phyloP scores from a whole-genome alignment of 495 filamentous ascomycete species.

The Friedmanniomyces endolithicus region DNA sequence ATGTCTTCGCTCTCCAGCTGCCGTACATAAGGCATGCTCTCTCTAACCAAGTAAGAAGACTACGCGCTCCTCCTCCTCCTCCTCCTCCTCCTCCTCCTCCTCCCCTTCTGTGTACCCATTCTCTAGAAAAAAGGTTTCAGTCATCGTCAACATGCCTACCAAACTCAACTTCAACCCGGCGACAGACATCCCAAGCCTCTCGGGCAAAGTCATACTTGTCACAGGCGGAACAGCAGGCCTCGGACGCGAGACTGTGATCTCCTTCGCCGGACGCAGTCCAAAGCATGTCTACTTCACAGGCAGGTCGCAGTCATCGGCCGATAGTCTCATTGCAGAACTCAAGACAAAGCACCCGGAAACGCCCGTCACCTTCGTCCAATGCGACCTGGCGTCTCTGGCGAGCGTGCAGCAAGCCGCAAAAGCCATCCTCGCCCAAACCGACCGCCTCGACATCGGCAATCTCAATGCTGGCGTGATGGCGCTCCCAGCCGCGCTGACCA shows the following conservation, averaged over 20 bases:
- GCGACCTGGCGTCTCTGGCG: constrained; percentile 19
- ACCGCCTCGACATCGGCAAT: constrained; percentile 16
- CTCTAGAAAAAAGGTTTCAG: no score
- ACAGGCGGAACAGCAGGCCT: constrained; percentile 18
- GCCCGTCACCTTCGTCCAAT: constrained; percentile 10
- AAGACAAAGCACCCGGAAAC: not conserved
- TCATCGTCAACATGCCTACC: not conserved
- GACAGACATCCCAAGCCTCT: constrained; percentile 18
- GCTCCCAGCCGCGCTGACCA: constrained; percentile 11
- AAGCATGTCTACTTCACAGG: constrained; percentile 18
- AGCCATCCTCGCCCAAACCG: not conserved
- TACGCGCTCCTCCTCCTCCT: no score
- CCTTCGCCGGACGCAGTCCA: constrained; percentile 14
- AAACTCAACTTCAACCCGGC: constrained; percentile 8
- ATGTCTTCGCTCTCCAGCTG: no score
- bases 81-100: no score
- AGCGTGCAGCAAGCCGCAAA: constrained; percentile 13
- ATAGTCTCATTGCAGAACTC: constrained; percentile 11
- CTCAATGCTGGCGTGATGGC: constrained; percentile 23
- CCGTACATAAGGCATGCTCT: no score
- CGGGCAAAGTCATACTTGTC: constrained; percentile 19
- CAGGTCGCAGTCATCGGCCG: constrained; percentile 10
- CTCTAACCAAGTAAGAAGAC: no score
- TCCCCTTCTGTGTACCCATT: no score
- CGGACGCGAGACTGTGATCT: constrained; percentile 11